Base-by-base conservation (phyloP, 2,329 filamentous ascomycete species). In the Immersiporthe knoxdaviesiana region DNA sequence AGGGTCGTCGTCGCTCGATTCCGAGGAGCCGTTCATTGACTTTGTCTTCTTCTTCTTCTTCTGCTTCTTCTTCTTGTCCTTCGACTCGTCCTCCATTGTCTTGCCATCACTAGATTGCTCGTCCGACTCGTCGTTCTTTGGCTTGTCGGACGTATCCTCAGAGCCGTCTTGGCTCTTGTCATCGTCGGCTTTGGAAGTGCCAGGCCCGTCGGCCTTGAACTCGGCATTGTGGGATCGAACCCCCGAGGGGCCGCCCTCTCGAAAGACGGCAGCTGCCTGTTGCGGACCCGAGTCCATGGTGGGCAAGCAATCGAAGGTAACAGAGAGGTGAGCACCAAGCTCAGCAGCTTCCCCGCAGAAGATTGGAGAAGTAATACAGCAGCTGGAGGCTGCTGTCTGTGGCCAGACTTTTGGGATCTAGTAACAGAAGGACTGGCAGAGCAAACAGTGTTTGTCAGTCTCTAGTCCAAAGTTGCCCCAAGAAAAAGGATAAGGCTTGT, bases 231-330 rank as follows among this genome's bases (percentile, higher is more conserved):
- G 56, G 35, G 47, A 52, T 14, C 44, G 61, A n/a, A 65, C 27
- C 37, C 68, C 63, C 8, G 60, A 37, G 8, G 61, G 54, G 32
- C 47, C 68, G 44, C 68, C 65, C 14, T 68, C 68, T 30, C 66
- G 50, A 21, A 67, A 64, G 41, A 70, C 32, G 56, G 54, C 35
- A 44, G 58, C 16, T 8, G 61, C 56, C 21, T 65, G 61, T 35
- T 68, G 68, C 18, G 56, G 50, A 18, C 47, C 41, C 8, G 68
- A 52, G 35, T 70, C 68, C 68, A 70, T 70, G 35, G 10, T 56
- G 21, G 39, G 37, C 12, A 16, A 4, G n/a, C 8, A 37, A 37
- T 47, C 3, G 37, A 47, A 27, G 35, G 4, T 39, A 24, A 21
- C 24, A 27, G 11, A n/a, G 14, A 18, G 14, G 30, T 8, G n/a